Evolutionary conservation across 129 eudicot genomes (phyloP).

Genomic region (Centaurea solstitialis): DNA sequence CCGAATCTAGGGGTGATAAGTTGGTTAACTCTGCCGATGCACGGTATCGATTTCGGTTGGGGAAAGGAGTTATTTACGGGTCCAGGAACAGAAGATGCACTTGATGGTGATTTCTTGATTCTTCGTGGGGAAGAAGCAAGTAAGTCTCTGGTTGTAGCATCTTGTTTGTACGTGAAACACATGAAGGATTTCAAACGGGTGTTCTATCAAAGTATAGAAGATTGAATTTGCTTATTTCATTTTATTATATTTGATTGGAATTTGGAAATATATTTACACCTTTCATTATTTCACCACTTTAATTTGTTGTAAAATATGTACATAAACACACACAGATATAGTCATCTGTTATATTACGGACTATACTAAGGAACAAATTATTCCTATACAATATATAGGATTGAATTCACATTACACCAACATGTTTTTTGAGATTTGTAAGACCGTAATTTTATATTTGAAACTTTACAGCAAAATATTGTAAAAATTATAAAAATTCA

Average conservation of each 20-base stretch:
- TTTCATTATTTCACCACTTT: too few relatives aligned
- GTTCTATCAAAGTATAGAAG: slow-evolving; percentile 39
- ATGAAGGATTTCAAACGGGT: slow-evolving; percentile 38
- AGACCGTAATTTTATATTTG: too few relatives aligned
- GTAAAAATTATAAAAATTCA: too few relatives aligned
- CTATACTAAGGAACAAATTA: too few relatives aligned
- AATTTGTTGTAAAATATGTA: too few relatives aligned
- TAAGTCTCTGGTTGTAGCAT: slow-evolving; percentile 35
- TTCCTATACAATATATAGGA: too few relatives aligned
- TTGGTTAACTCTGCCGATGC: slow-evolving; percentile 47
- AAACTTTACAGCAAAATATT: too few relatives aligned
- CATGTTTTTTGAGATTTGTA: too few relatives aligned
- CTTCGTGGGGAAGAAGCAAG: slow-evolving; percentile 30
- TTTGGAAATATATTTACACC: too few relatives aligned
- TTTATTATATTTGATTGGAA: slow-evolving; percentile 13
- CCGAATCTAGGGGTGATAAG: slow-evolving; percentile 54
- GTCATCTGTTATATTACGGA: too few relatives aligned
- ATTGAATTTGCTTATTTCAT: slow-evolving; percentile 16
- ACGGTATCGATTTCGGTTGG: slow-evolving; percentile 68
- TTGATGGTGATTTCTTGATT: slow-evolving; percentile 42
- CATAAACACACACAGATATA: too few relatives aligned
- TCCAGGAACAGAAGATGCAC: slow-evolving; percentile 36
- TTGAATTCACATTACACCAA: too few relatives aligned
- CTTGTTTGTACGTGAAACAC: slow-evolving; percentile 35
- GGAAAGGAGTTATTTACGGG: slow-evolving; percentile 40